Base-by-base conservation (phyloP, 805 yeast genomes). In the Clavispora asparagi region DNA sequence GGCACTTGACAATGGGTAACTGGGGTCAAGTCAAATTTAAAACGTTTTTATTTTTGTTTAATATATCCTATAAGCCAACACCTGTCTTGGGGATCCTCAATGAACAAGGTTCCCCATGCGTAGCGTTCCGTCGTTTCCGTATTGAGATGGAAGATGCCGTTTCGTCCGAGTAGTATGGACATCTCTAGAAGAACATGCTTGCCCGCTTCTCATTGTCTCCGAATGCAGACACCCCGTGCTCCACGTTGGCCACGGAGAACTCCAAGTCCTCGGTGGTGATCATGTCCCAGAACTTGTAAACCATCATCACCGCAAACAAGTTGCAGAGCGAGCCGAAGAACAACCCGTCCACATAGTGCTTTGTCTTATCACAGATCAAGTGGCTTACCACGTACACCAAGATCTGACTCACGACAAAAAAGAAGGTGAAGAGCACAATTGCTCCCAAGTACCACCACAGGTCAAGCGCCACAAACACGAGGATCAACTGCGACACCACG, bases 231-330 rank as follows among this genome's bases (percentile, higher is more conserved):
- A 69, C 66, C 5, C 70, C 71, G 30, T 66, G 68, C 49, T 71
- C 76, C 13, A 65, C 70, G 36, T 60, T 66, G 12, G 76, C 74
- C 43, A 88, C 94, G 41, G 89, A 81, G 65, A 92, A 94, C 67
- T 92, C 99, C 56, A 92, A 81, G 63, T 94, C 98, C 59, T 92
- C 98, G 47, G 83, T 82, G 11, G 98, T 94, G 43, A 92, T 84
- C 78, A 91, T 89, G 60, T 91, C 97, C 97, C 98, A 92, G 56
- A 82, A 88, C 67, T 94, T 91, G 73, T 90, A 92, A 43, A 92
- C 74, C 98, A 94, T 92, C 96, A 94, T 90, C 45, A 86, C 69
- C 4, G 95, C 77, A 58, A 89, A 85, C 42, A 89, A 61, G 61
- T 88, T 88, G 60, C 96, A 79, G 31, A 89, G 58, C 25, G 94